A percentile compares a stretch with the other conserved stretches of the same genome.
Conservation (phyloP, 495 filamentous ascomycete species). For the Delitschia confertaspora region DNA sequence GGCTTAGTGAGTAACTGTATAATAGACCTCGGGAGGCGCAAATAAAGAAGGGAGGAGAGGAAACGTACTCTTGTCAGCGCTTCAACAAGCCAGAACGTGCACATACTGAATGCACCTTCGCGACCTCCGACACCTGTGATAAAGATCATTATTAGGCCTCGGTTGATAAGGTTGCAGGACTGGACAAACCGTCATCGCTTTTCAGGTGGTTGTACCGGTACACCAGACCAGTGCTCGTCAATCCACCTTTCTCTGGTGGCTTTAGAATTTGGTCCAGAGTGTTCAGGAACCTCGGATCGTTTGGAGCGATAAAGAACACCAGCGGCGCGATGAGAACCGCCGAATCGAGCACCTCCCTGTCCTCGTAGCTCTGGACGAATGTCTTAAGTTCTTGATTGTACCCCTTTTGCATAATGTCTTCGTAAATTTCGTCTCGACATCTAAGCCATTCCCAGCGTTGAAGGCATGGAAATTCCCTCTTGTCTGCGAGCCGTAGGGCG, state of each 20-base stretch:
- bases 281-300: constrained; percentile 60
- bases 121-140: constrained; percentile 56
- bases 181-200: constrained; percentile 53
- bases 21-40: background rate
- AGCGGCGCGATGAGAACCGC: constrained; percentile 63
- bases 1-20: background rate
- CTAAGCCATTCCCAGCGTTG: constrained; percentile 53
- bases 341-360: constrained; percentile 55
- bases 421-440: constrained; percentile 55
- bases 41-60: background rate
- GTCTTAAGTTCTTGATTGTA: constrained; percentile 55
- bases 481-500: constrained; percentile 59
- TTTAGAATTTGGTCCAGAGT: constrained; percentile 60
- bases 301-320: constrained; percentile 66
- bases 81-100: constrained; percentile 70
- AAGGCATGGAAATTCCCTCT: constrained; percentile 59
- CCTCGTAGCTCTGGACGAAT: constrained; percentile 66
- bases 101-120: constrained; percentile 72
- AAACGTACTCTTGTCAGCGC: constrained; percentile 55
- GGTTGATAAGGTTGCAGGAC: background rate
- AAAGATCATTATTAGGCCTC: background rate
- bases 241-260: constrained; percentile 58
- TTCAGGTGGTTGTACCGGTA: constrained; percentile 60
- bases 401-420: constrained; percentile 64
- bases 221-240: constrained; percentile 61